These are phyloP conservation scores for Eucalyptus sp. DNA, from an alignment of 345 rosid genomes.

Conservation along the genomic window DNA sequence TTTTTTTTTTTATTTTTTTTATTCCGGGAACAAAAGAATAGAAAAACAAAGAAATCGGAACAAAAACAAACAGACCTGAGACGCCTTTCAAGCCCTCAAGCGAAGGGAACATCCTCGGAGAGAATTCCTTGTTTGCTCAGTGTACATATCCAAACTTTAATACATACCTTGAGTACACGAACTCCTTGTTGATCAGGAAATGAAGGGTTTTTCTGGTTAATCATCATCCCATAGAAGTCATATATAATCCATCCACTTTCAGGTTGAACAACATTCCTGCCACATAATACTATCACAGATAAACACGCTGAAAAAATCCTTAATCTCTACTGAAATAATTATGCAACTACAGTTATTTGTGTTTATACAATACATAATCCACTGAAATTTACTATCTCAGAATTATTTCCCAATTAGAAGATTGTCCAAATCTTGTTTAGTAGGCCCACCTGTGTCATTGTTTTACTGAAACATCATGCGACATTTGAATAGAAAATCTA, in stretches of 20 bases:
- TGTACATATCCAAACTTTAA: neutral
- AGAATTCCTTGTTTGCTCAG: neutral
- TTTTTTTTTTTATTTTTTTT: accelerated
- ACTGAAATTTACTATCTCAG: neutral
- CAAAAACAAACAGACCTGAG: too few relatives aligned
- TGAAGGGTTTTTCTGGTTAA: neutral
- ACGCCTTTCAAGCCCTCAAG: neutral
- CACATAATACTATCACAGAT: neutral
- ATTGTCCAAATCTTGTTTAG: neutral
- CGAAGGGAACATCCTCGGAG: neutral
- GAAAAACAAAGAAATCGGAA: too few relatives aligned
- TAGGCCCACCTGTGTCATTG: neutral
- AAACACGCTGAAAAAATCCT: neutral
- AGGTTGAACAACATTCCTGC: neutral
- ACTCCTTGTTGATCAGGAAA: neutral
- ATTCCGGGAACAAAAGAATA: accelerated
- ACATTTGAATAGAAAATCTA: neutral
- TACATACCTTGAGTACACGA: neutral
- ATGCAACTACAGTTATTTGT: neutral
- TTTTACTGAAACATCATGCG: neutral
- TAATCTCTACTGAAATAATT: neutral
- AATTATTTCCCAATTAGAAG: neutral
- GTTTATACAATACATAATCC: neutral
- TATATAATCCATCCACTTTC: neutral
- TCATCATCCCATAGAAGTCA: neutral